Conservation (phyloP, 2,329 filamentous ascomycete genomes). For the Calonectria naviculata region DNA sequence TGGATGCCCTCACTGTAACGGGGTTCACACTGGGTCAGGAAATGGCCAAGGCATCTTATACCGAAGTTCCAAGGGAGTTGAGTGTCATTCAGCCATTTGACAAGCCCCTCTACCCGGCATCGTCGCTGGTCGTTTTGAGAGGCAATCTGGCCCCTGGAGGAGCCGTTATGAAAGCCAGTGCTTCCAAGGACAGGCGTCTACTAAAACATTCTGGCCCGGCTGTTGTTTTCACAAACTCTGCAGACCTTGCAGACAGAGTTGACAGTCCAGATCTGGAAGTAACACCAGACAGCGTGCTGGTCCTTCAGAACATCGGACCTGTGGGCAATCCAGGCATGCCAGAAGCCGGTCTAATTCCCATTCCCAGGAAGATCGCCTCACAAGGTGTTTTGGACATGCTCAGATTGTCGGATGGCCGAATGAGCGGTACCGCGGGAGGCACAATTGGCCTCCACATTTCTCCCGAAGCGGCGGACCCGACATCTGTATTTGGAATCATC, state of each 20-base stretch:
- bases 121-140: conserved; percentile 83
- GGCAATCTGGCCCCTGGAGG: conserved; percentile 88
- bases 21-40: conserved; percentile 87
- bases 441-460: conserved; percentile 91
- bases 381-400: conserved; percentile 83
- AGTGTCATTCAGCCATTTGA: conserved; percentile 74
- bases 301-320: conserved; percentile 90
- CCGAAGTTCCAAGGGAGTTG: conserved; percentile 53
- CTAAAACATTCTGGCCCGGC: conserved; percentile 58
- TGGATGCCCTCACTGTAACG: conserved; percentile 83
- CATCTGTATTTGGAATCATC: conserved; percentile 82
- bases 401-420: conserved; percentile 87
- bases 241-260: conserved; percentile 76
- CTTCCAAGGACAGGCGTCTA: conserved; percentile 76
- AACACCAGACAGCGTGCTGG: conserved; percentile 69
- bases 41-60: conserved; percentile 74
- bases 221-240: conserved; percentile 79
- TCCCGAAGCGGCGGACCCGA: conserved; percentile 82
- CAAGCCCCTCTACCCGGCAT: conserved; percentile 74
- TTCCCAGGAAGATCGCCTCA: conserved; percentile 81
- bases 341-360: conserved; percentile 74
- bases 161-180: conserved; percentile 91
- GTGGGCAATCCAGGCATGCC: conserved; percentile 95
- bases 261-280: conserved; percentile 72
- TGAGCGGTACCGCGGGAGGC: conserved; percentile 87